These are phyloP conservation scores for Vanrija sp. DNA, from an alignment of 1,284 basidiomycete genomes.

Conservation along the genomic window DNA sequence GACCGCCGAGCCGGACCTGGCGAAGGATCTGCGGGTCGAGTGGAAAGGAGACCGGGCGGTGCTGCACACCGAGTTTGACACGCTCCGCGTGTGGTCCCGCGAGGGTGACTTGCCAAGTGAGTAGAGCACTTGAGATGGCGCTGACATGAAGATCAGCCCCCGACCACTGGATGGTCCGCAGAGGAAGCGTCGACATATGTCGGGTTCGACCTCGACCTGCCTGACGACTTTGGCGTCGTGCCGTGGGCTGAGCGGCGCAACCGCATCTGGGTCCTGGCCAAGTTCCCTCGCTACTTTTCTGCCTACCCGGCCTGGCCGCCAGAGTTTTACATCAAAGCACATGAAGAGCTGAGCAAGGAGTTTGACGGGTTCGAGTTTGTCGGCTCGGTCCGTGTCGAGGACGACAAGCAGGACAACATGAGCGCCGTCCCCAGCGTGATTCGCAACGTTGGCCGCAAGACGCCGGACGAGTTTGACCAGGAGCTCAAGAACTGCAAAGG, in stretches of 20 bases:
- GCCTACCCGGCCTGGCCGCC: too few relatives aligned
- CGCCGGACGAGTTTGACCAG: constrained; percentile 10
- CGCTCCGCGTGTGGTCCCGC: not conserved
- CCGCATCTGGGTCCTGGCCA: too few relatives aligned
- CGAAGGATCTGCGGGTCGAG: too few relatives aligned
- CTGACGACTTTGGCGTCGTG: not conserved
- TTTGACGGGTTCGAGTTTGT: constrained; percentile 29
- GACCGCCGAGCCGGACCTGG: too few relatives aligned
- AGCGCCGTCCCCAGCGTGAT: constrained; percentile 10
- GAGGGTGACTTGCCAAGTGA: not conserved
- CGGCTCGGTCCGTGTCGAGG: too few relatives aligned
- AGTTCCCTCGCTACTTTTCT: too few relatives aligned
- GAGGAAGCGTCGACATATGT: constrained; percentile 8
- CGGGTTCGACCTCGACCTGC: constrained; percentile 11
- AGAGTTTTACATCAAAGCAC: not conserved
- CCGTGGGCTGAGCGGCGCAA: too few relatives aligned
- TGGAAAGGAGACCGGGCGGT: constrained; percentile 12
- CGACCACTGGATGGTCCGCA: too few relatives aligned
- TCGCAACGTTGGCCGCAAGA: constrained; percentile 10
- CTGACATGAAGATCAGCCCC: not conserved
- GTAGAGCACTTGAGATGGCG: not conserved
- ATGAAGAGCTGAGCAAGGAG: constrained; percentile 14
- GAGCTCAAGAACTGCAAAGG: constrained; percentile 8
- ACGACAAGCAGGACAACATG: too few relatives aligned
- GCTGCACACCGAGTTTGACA: constrained; percentile 3